These are phyloP conservation scores for Lachancea meyersii DNA, from an alignment of 805 yeast genomes.

Conservation along the genomic window DNA sequence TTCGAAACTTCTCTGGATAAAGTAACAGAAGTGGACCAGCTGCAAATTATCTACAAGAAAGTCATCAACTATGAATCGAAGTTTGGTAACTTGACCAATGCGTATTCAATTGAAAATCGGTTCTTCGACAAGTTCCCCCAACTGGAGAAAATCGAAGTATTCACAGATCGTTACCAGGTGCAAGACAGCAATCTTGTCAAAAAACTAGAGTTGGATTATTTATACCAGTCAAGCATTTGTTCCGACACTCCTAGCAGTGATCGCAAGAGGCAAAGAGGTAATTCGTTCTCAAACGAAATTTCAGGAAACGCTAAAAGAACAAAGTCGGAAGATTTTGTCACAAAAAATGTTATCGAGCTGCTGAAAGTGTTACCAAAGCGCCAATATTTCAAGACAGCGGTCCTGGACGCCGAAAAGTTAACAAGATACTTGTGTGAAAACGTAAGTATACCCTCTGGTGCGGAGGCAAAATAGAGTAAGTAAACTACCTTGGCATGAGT, in stretches of 20 bases:
- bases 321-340: slow-evolving; percentile 14
- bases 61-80: slow-evolving; percentile 64
- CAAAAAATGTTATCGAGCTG: slow-evolving; percentile 24
- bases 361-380: slow-evolving; percentile 30
- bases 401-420: slow-evolving; percentile 28
- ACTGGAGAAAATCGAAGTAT: slow-evolving; percentile 35
- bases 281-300: background rate
- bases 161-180: slow-evolving; percentile 35
- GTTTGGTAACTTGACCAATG: slow-evolving; percentile 64
- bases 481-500: background rate
- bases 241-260: background rate
- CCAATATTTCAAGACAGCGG: slow-evolving; percentile 29
- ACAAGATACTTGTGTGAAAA: slow-evolving; percentile 28
- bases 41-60: slow-evolving; percentile 46
- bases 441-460: slow-evolving; percentile 22
- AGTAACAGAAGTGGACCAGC: slow-evolving; percentile 27
- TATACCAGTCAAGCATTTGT: background rate
- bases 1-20: slow-evolving; percentile 71
- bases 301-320: slow-evolving; percentile 1
- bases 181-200: slow-evolving; percentile 32
- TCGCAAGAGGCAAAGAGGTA: slow-evolving; percentile 4
- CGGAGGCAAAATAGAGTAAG: background rate
- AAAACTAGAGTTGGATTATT: slow-evolving; percentile 33
- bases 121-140: slow-evolving; percentile 62
- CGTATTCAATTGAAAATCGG: slow-evolving; percentile 59